These are phyloP conservation scores for Biscutella auriculata DNA, from an alignment of 441 rosid species.

Conservation along the genomic window DNA sequence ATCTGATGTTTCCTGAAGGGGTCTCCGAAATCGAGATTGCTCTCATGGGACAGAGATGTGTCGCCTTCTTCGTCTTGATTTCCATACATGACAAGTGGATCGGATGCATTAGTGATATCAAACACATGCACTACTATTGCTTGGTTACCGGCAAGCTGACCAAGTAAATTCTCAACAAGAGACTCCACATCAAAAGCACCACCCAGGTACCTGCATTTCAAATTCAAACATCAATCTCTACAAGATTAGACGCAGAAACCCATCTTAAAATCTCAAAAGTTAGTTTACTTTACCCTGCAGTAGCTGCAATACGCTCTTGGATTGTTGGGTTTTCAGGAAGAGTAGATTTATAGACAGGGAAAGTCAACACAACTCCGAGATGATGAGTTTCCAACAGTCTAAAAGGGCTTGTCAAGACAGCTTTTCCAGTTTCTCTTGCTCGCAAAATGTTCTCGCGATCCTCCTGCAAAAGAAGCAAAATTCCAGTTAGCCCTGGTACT, in stretches of 20 bases:
- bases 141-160: conserved; percentile 93
- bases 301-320: conserved; percentile 64
- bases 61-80: conserved; percentile 70
- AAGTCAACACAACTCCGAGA: conserved; percentile 94
- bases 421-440: conserved; percentile 82
- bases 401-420: conserved; percentile 86
- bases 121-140: conserved; percentile 80
- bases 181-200: conserved; percentile 97
- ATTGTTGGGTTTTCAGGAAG: conserved; percentile 54
- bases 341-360: conserved; percentile 82
- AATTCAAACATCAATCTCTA: background rate
- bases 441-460: conserved; percentile 80
- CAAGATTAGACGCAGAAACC: background rate
- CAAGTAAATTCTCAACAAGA: conserved; percentile 88
- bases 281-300: conserved; percentile 45
- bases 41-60: conserved; percentile 52
- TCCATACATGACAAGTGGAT: conserved; percentile 84
- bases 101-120: conserved; percentile 73
- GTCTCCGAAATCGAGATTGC: conserved; percentile 89
- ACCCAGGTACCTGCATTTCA: conserved; percentile 71
- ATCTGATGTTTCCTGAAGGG: conserved; percentile 84
- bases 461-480: conserved; percentile 40
- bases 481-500: background rate
- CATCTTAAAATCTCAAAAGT: background rate
- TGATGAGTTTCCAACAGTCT: conserved; percentile 76